Evolutionary conservation across 148 eudicot genomes (phyloP), one percentile per base, ranked within the genome.

Genomic region (Cornus controversa): DNA sequence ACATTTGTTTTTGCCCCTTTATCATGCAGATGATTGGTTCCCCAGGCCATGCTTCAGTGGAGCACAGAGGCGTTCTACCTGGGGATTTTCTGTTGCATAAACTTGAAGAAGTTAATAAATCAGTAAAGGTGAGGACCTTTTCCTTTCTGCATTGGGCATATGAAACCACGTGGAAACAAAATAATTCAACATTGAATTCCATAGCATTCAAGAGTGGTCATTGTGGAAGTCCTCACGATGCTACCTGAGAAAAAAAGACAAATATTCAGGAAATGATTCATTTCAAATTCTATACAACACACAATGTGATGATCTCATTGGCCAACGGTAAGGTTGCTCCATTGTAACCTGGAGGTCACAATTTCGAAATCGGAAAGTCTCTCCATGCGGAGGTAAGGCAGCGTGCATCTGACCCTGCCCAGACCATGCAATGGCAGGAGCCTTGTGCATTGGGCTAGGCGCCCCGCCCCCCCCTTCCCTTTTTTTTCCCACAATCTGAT

Each of bases 61-160:
- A 91, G 75, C 78, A 71, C 66, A 88, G 87, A 83, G 82, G 80
- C 45, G 42, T 76, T 37, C 78, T 75, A 45, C 85, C 86, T 74
- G 78, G 89, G 57, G 98, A 92, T 76, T 70, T 87, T 29, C 75
- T 94, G 78, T 71, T 90, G 62, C 80, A 83, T 76, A 94, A 87
- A 71, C 79, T 92, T 68, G 94, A 94, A 50, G 94, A 94, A 89
- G 89, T 94, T 69, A 87, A 82, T 77, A 86, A 81, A 84, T 92
- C 97, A 66, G 89, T 90, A 13, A 90, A 94, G 98, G 97, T 91
- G 74, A 67, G 68, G 13, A 26, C 58, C 69, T 26, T 65, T 72
- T 80, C 66, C 67, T 66, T 36, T 80, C 67, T 69, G 68, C 31
- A 25, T 29, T 16, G 40, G 24, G 22, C 50, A 70, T 62, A 29